phyloP scores from a whole-genome alignment of 257 asterid genomes.

The Solanum etuberosum region DNA sequence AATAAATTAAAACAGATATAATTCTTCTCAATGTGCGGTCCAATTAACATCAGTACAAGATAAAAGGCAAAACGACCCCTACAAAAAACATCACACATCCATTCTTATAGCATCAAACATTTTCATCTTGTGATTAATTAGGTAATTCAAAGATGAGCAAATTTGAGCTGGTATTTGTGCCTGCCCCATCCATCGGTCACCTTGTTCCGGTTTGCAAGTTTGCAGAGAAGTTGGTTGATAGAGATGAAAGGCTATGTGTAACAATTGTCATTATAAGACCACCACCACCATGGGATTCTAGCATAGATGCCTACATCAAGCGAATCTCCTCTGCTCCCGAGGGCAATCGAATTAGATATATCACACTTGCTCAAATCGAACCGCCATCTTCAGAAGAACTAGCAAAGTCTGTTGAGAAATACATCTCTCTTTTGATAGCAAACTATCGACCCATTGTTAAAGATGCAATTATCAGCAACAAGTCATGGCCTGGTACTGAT shows the following conservation, averaged over 20 bases:
- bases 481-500: background rate
- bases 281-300: background rate
- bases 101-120: background rate
- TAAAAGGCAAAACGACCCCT: background rate
- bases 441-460: background rate
- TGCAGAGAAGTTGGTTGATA: background rate
- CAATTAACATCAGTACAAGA: background rate
- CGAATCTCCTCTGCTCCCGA: background rate
- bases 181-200: slow-evolving; percentile 3
- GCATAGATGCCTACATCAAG: background rate
- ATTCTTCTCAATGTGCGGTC: background rate
- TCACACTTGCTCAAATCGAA: background rate
- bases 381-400: background rate
- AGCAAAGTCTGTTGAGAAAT: background rate
- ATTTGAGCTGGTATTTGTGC: slow-evolving; percentile 7
- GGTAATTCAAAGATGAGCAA: background rate
- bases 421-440: background rate
- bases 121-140: background rate
- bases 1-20: too few species aligned
- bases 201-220: background rate
- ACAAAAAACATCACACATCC: background rate
- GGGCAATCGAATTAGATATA: background rate
- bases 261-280: slow-evolving; percentile 5
- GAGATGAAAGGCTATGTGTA: slow-evolving; percentile 1
- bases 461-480: background rate